A percentile compares a stretch with the other conserved stretches of the same genome.
These are phyloP conservation scores for Candida tibetensis DNA, from an alignment of 805 yeast species.

Conservation along the genomic window DNA sequence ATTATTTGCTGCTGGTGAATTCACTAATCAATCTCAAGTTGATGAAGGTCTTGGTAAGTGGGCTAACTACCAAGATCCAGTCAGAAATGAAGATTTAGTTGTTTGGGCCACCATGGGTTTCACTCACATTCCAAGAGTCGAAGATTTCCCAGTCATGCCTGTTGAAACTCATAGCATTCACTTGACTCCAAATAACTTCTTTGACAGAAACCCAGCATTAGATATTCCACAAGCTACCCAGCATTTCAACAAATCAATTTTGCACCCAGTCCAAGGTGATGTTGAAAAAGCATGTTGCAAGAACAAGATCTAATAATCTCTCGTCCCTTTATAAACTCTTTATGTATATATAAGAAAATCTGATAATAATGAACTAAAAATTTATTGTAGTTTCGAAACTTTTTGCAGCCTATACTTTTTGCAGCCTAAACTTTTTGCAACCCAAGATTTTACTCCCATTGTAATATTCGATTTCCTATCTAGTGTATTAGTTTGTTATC, in stretches of 20 bases:
- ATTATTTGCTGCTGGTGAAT: constrained; percentile 79
- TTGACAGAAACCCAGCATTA: constrained; percentile 73
- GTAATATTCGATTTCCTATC: no score
- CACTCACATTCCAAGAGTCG: constrained; percentile 79
- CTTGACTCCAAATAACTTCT: constrained; percentile 70
- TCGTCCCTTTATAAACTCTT: neutral
- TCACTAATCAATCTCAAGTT: constrained; percentile 71
- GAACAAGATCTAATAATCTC: constrained; percentile 26
- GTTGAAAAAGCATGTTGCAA: constrained; percentile 34
- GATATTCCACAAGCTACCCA: constrained; percentile 73
- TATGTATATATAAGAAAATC: neutral
- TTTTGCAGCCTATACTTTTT: no score
- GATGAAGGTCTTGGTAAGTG: constrained; percentile 73
- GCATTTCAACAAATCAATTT: constrained; percentile 61
- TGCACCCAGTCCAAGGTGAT: constrained; percentile 23
- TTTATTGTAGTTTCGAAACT: no score
- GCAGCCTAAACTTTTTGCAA: no score
- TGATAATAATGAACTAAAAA: neutral
- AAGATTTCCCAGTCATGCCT: constrained; percentile 90
- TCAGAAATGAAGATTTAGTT: constrained; percentile 72
- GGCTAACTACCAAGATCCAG: constrained; percentile 65
- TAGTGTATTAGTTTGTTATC: no score
- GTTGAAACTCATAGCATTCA: constrained; percentile 68
- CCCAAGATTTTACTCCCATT: no score
- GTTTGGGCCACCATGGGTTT: constrained; percentile 81